These are phyloP conservation scores for Xylogone sp. DNA, from an alignment of 2,329 filamentous ascomycete species.

Conservation along the genomic window DNA sequence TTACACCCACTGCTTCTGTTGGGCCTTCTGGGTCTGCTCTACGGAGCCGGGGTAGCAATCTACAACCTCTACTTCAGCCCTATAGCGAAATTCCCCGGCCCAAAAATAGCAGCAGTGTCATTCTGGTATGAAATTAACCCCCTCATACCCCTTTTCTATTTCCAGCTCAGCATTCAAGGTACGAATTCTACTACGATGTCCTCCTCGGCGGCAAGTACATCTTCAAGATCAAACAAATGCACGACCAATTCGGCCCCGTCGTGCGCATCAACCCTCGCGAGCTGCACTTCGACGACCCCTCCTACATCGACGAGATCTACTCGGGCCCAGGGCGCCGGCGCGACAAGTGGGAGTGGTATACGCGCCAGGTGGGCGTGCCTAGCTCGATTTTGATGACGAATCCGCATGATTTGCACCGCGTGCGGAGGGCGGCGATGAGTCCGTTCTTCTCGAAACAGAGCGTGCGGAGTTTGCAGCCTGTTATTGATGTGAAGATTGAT, in stretches of 20 bases:
- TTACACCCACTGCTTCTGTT: neutral
- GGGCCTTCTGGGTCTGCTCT: neutral
- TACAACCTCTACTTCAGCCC: slow-evolving; percentile 29
- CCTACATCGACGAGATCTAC: slow-evolving; percentile 6
- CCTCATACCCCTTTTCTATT: neutral
- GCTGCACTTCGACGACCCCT: slow-evolving; percentile 22
- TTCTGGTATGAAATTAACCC: slow-evolving; percentile 7
- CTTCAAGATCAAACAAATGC: slow-evolving; percentile 37
- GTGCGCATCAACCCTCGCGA: slow-evolving; percentile 31
- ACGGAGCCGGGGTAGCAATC: slow-evolving; percentile 15
- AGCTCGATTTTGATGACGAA: slow-evolving; percentile 2
- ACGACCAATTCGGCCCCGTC: slow-evolving; percentile 29
- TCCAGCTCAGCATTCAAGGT: neutral
- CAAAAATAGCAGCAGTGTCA: slow-evolving; percentile 21
- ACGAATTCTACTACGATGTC: slow-evolving; percentile 34
- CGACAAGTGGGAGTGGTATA: slow-evolving; percentile 4
- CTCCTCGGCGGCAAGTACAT: slow-evolving; percentile 35
- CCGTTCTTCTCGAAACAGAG: slow-evolving; percentile 9
- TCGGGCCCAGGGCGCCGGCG: neutral
- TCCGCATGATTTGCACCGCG: slow-evolving; percentile 5
- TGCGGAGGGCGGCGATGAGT: slow-evolving; percentile 4
- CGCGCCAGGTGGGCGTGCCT: neutral
- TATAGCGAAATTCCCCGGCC: slow-evolving; percentile 23
- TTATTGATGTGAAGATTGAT: slow-evolving; percentile 6
- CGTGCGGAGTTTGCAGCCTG: slow-evolving; percentile 2